Base-by-base conservation (phyloP, 2,329 filamentous ascomycete species). In the Magnaporthiopsis poae region DNA sequence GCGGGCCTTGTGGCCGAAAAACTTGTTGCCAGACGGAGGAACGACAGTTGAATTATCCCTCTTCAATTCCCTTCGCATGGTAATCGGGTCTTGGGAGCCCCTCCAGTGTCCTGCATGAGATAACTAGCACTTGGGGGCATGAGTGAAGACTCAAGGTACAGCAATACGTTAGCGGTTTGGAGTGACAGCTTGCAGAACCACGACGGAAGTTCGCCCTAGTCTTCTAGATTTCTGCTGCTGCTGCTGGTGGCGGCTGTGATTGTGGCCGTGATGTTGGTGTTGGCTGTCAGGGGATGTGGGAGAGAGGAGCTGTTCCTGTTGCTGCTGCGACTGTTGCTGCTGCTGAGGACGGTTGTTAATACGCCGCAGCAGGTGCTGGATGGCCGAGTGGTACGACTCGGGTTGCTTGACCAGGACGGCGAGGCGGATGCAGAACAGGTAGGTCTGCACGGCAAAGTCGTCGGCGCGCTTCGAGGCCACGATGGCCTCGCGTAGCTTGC, bases 401-500 rank as follows among this genome's bases (percentile, higher is more conserved):
- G 89, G 90, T 71, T 96, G 89, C 69, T 88, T 87, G 67, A 90
- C 87, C 46, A 96, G 84, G 69, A 99, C 88, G 31, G 90, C 88
- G 33, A 93, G 83, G 66, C 93, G 89, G 72, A 96, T 91, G 72
- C 91, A 92, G 81, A 98, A 98, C 69, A 96, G 87, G 77, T 98
- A 96, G 21, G 88, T 91, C 71, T 92, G 88, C n/a, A 90, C 87
- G 1, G 94, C 88, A 77, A 99, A 99, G 65, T 86, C 81, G 74
- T 96, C 90, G 52, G 83, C 80, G 27, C 93, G 87, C 65, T 87
- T 86, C 11, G 90, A 88, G 15, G 91, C 91, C 2, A 96, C 86
- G 63, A 98, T 88, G 31, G 89, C 93, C 80, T 99, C 95, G 67
- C 95, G 88, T 39, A 99, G 85, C 76, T 97, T 98, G 69, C 95